Base-by-base conservation (phyloP, 2,329 filamentous ascomycete genomes). In the Anthostomella pinea region DNA sequence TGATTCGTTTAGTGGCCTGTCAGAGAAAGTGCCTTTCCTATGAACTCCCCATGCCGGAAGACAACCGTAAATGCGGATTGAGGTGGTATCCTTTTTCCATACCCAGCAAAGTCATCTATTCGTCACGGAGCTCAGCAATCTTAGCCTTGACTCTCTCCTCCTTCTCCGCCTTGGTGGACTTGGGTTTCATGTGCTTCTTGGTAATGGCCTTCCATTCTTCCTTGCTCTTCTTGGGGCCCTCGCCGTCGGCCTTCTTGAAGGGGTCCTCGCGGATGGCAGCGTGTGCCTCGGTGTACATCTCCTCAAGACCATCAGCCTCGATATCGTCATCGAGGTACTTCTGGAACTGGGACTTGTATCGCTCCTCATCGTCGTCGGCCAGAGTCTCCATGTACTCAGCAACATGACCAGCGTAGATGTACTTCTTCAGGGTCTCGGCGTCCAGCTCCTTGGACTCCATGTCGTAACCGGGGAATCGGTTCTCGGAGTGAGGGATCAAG, bases 361-460 rank as follows among this genome's bases (percentile, higher is more conserved):
- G 90, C 83, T 98, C 93, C 86, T 98, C 93, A 66, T 98, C 93
- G 67, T 98, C 93, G 63, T 98, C 93, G 73, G 93, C 93, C 53
- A 98, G 87, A 43, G 85, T 93, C 85, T 98, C 93, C 93, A 98
- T 98, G 84, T 98, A 98, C 83, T 98, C 93, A 58, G 91, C 90
- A 53, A 98, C 87, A 82, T 98, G 93, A 48, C 93, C 91, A 65
- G 80, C 93, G 72, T 87, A 91, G 80, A 98, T 98, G 85, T 98
- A 98, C 79, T 90, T 95, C 81, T 91, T 89, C 67, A 98, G 87
- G 56, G 81, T 85, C 71, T 98, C 93, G 62, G 89, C 81, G 62
- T 98, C 93, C 62, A 98, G 87, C 81, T 97, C 91, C 85, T 98
- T 90, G 70, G 75, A 73, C 79, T 98, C 93, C 20, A 95, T 87